Base-by-base conservation (phyloP, 495 filamentous ascomycete genomes). In the Aspergillus saccharolyticus region DNA sequence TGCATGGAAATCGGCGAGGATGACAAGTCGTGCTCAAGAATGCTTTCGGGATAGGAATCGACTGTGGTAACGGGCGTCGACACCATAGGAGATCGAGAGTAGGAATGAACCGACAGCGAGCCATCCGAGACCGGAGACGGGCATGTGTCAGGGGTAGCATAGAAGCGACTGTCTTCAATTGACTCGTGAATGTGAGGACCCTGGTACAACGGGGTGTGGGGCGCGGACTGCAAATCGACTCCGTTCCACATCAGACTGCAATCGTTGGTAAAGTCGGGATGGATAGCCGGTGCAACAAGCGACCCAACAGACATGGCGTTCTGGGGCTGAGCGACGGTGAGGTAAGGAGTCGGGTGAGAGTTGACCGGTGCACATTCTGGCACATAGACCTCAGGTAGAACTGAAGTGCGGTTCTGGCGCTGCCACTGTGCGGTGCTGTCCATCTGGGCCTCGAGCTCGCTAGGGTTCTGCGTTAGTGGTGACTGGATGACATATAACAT, bases 231-330 rank as follows among this genome's bases (percentile, higher is more conserved):
- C 54, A 76, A 55, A 21, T 74, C 70, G 63, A 76, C 64, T 24
- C 69, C 66, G 24, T 59, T 69, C 75, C 75, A 78, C 57, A 72
- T 62, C 53, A 75, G 20, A n/a, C 68, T 62, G 59, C 66, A 68
- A 56, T 74, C 70, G 47, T 60, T 63, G 42, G 69, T 53, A n/a
- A 78, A 64, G 14, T 77, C 74, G 1, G 70, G 70, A 46, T 76
- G 74, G 30, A 80, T 72, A 10, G 66, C 70, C 2, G 71, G 70
- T 18, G 70, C 75, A 42, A 80, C 73, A 18, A 79, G 56, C 8
- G 77, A 71, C 28, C 67, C 74, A 19, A 78, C 73, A n/a, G 74
- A 77, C 70, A 79, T 77, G 33, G 78, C 64, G 42, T 65, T 70
- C 4, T 67, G 53, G 49, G 68, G 65, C 47, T 71, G 61, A 50